Percentiles rank a stretch among this genome's conserved stretches.
Evolutionary conservation across 257 asterid species (phyloP).

Genomic region (Leptodermis oblonga): DNA sequence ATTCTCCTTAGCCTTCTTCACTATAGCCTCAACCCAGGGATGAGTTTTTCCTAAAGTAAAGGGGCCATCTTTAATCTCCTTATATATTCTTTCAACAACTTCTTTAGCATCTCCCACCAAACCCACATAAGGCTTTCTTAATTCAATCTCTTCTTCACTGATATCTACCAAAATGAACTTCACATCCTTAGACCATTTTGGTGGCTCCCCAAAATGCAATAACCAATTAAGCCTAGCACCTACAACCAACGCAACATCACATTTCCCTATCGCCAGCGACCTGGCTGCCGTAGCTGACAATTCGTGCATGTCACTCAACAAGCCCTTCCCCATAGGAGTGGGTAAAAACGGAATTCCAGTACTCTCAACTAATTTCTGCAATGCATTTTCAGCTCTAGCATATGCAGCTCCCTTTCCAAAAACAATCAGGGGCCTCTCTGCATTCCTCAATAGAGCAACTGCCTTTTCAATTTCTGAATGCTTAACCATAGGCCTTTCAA

Average conservation of each 20-base stretch:
- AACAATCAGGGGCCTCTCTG: conserved; percentile 2
- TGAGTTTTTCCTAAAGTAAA: conserved; percentile 1
- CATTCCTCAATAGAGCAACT: neutral
- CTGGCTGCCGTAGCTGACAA: neutral
- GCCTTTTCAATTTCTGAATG: conserved; percentile 2
- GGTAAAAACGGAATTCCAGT: conserved; percentile 1
- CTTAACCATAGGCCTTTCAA: neutral
- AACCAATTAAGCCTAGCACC: conserved; percentile 5
- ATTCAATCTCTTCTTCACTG: neutral
- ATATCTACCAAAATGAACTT: conserved; percentile 2
- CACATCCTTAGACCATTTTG: conserved; percentile 1
- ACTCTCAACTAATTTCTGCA: conserved; percentile 4
- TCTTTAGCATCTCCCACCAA: conserved; percentile 6
- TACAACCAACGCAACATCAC: neutral
- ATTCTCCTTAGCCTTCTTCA: conserved; percentile 5
- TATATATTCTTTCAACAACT: neutral
- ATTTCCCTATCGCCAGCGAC: neutral
- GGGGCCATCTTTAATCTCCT: neutral
- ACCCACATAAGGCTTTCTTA: neutral
- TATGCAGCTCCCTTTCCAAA: conserved; percentile 6
- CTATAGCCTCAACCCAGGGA: conserved; percentile 2
- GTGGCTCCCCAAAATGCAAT: conserved; percentile 1
- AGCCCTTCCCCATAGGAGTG: conserved; percentile 2
- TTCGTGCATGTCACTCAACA: neutral
- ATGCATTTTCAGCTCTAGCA: neutral